phyloP scores from a whole-genome alignment of 2,329 filamentous ascomycete species.

The Penicillium sp. region DNA sequence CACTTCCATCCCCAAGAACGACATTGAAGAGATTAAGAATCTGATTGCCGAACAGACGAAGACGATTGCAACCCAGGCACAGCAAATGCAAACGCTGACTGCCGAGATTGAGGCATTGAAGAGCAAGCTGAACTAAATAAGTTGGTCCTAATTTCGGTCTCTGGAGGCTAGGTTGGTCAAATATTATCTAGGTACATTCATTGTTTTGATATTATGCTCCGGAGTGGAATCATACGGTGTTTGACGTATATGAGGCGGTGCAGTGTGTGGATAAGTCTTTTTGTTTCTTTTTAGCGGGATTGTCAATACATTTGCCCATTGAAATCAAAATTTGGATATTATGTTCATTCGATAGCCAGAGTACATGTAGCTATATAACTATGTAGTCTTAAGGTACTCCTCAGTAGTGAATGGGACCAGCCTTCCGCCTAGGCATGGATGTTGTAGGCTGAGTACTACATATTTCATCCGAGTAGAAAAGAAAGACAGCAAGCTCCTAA shows the following conservation, averaged over 20 bases:
- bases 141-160: background rate
- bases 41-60: constrained; percentile 73
- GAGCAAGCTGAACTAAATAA: constrained; percentile 59
- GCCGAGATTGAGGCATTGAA: constrained; percentile 78
- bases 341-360: background rate
- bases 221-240: constrained; percentile 10
- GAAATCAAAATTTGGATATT: constrained; percentile 6
- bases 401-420: background rate
- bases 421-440: background rate
- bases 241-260: constrained; percentile 12
- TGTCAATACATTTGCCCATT: constrained; percentile 23
- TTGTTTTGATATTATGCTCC: background rate
- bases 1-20: constrained; percentile 54
- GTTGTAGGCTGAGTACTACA: background rate
- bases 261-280: constrained; percentile 20
- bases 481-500: background rate
- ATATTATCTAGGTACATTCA: constrained; percentile 1
- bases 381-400: background rate
- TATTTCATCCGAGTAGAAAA: no score
- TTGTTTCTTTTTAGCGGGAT: constrained; percentile 21
- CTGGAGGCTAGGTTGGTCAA: background rate
- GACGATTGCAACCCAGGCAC: constrained; percentile 72
- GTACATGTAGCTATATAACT: background rate
- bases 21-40: constrained; percentile 72
- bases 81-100: constrained; percentile 68